Base-by-base conservation (phyloP, 805 yeast species). In the Komagataella phaffii region DNA sequence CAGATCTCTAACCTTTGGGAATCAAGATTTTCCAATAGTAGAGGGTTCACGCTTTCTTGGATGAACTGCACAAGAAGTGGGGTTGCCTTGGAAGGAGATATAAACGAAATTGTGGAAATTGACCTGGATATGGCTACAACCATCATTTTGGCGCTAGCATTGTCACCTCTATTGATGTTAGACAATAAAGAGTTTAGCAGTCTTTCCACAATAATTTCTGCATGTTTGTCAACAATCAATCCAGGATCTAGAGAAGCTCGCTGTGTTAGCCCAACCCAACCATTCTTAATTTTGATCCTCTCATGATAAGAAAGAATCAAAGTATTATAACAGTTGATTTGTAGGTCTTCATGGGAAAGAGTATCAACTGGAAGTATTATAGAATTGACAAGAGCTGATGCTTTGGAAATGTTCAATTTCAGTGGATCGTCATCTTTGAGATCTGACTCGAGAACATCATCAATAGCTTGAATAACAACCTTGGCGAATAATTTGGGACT, bases 251-350 rank as follows among this genome's bases (percentile, higher is more conserved):
- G 58, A 1, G 66, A 60, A 6, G 85, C 75, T 48, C 77, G 69
- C 58, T 83, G 77, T 44, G 81, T 81, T 46, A 88, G 65, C 0
- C 85, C 85, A 40, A 88, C 84, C 98, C 98, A 91, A 1, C 84
- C 82, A 54, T 76, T 67, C 61, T 71, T 67, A 55, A 64, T 53
- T 47, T 3, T 64, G 56, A n/a, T 77, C 61, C 2, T 57, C 51
- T 2, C 58, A 53, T 71, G 72, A 58, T 82, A 85, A 17, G 75
- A 57, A 5, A 75, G 55, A 21, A 79, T 61, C 17, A 81, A 59
- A 45, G 24, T 14, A 30, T 8, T 30, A 30, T 30, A 30, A 8
- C 40, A 30, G 40, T 30, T 30, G 40, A 30, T 30, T 2, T 30
- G 40, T 10, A 30, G n/a, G 6, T 10, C 14, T 30, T 30, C 40